Conservation (phyloP, 2,329 filamentous ascomycete species). For the Aureobasidium sp. region DNA sequence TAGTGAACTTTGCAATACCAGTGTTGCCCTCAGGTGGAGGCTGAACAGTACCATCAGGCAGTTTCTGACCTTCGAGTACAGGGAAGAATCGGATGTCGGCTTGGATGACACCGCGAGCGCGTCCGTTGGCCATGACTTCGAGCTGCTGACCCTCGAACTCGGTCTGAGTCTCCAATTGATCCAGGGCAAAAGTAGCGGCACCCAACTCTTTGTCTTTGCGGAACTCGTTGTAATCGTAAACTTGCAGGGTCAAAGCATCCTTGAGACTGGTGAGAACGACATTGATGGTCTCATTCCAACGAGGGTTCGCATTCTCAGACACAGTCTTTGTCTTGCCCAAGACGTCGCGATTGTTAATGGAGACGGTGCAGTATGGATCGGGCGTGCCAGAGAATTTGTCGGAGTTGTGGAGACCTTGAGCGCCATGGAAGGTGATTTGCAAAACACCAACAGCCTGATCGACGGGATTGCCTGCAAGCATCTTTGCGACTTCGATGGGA, state of each 20-base stretch:
- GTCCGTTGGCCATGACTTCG: constrained; percentile 86
- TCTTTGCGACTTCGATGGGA: constrained; percentile 98
- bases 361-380: constrained; percentile 89
- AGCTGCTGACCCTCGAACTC: constrained; percentile 88
- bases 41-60: constrained; percentile 80
- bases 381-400: constrained; percentile 94
- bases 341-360: constrained; percentile 83
- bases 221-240: constrained; percentile 96
- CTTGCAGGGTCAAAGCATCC: constrained; percentile 84
- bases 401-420: constrained; percentile 92
- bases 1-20: constrained; percentile 92
- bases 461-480: constrained; percentile 93
- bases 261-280: constrained; percentile 93
- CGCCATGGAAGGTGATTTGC: constrained; percentile 90
- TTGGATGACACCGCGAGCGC: constrained; percentile 81
- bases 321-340: constrained; percentile 92
- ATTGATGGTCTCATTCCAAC: constrained; percentile 98
- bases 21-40: constrained; percentile 91
- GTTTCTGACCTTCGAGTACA: constrained; percentile 76
- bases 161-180: constrained; percentile 79
- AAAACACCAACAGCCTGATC: constrained; percentile 97
- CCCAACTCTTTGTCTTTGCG: constrained; percentile 98
- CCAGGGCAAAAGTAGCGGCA: constrained; percentile 84
- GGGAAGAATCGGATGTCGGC: constrained; percentile 96
- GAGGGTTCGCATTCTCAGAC: constrained; percentile 84